A percentile compares a stretch with the other conserved stretches of the same genome.
Conservation (phyloP, 371 early-diverging fungal species). For the Mucor circinelloides region DNA sequence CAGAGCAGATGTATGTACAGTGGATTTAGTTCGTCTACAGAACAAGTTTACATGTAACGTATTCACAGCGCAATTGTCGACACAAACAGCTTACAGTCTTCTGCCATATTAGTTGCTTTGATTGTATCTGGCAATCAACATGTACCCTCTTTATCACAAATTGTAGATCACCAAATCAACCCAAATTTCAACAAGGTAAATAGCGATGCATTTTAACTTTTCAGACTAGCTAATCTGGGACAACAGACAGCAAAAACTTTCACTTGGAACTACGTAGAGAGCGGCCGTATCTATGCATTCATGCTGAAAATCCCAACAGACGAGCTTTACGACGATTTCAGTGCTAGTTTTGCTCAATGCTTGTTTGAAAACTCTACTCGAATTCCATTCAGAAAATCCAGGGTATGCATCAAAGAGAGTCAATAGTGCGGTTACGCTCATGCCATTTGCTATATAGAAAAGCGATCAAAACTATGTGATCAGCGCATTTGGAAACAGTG, state of each 20-base stretch:
- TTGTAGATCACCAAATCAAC: background rate
- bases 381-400: background rate
- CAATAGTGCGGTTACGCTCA: background rate
- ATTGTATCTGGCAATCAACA: background rate
- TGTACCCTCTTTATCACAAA: background rate
- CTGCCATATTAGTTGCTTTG: background rate
- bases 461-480: background rate
- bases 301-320: background rate
- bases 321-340: background rate
- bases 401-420: background rate
- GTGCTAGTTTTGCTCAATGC: background rate
- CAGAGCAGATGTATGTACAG: background rate
- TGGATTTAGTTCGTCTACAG: background rate
- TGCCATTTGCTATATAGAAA: background rate
- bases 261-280: background rate
- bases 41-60: background rate
- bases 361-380: background rate
- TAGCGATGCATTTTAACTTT: no score
- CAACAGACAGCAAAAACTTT: background rate
- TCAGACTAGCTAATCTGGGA: background rate
- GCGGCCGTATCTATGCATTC: background rate
- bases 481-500: background rate
- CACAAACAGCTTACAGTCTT: no score
- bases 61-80: background rate
- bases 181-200: background rate